These are phyloP conservation scores for Plasmodium cynomolgi DNA, from an alignment of 169 alveolate genomes.

Conservation along the genomic window DNA sequence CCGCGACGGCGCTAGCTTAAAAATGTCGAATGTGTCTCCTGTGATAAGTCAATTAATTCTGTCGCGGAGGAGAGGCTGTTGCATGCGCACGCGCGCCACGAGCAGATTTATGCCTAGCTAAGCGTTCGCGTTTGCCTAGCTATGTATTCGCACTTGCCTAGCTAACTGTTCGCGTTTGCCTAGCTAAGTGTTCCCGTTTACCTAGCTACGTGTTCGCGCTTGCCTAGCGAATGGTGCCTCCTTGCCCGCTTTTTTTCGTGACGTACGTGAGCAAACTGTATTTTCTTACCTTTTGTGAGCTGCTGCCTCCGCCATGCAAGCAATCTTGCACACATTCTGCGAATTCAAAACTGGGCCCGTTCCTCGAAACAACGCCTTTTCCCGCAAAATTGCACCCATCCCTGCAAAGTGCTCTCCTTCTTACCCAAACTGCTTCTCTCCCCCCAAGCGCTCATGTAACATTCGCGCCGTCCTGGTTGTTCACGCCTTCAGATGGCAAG, in stretches of 20 bases:
- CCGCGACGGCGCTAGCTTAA: not conserved
- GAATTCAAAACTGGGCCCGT: not conserved
- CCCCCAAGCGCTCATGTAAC: not conserved
- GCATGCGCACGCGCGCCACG: not conserved
- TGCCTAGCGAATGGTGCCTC: not conserved
- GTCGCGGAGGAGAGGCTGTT: not conserved
- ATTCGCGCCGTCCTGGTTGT: constrained; percentile 13
- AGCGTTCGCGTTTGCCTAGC: not conserved
- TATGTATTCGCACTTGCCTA: not conserved
- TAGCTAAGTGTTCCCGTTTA: not conserved
- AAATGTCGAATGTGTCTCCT: not conserved
- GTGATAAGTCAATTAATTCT: not conserved
- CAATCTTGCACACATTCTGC: not conserved
- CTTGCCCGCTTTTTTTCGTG: not conserved
- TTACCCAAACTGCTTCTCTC: not conserved
- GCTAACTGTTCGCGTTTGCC: not conserved
- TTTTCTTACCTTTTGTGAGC: not conserved
- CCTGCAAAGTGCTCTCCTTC: not conserved
- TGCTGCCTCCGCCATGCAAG: not conserved
- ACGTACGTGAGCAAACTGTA: not conserved
- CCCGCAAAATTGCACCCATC: not conserved
- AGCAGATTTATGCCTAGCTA: not conserved
- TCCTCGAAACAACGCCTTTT: not conserved
- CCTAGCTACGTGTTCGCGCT: not conserved
- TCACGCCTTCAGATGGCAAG: constrained; percentile 41